Percentiles rank a stretch among this genome's conserved stretches.
phyloP scores from a whole-genome alignment of 2,329 filamentous ascomycete genomes.

The Scedosporium apiospermum region DNA sequence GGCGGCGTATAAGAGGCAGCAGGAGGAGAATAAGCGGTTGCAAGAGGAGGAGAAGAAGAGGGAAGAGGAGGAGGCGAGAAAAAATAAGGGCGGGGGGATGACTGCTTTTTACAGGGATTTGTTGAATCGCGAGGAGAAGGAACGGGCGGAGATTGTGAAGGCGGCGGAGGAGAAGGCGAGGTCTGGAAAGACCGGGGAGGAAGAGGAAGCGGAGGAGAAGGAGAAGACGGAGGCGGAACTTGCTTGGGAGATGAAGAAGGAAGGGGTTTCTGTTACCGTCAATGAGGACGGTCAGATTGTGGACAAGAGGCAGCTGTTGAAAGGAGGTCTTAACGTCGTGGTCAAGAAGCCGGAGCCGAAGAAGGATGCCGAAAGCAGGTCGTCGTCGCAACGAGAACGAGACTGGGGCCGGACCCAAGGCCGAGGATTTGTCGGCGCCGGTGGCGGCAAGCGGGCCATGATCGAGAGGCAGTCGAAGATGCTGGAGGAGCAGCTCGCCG shows the following conservation, averaged over 20 bases:
- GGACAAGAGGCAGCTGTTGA: constrained; percentile 72
- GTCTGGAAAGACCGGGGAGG: constrained; percentile 27
- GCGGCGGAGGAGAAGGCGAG: constrained; percentile 47
- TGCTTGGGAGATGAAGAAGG: constrained; percentile 58
- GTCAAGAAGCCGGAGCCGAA: constrained; percentile 36
- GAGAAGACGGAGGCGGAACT: constrained; percentile 52
- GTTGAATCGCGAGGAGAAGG: constrained; percentile 59
- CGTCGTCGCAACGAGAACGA: constrained; percentile 4
- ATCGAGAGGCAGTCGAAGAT: constrained; percentile 69
- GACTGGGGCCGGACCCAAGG: constrained; percentile 4
- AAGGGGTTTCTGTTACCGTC: constrained; percentile 51
- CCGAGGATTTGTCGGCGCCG: constrained; percentile 28
- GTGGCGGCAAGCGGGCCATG: constrained; percentile 53
- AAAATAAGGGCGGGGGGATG: constrained; percentile 60
- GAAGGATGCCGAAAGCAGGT: constrained; percentile 1
- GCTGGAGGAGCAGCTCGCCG: constrained; percentile 69
- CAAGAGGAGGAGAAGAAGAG: constrained; percentile 62
- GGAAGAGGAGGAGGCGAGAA: constrained; percentile 56
- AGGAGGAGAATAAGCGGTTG: constrained; percentile 60
- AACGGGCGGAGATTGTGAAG: constrained; percentile 60
- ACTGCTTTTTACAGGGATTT: constrained; percentile 68
- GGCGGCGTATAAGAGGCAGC: constrained; percentile 70
- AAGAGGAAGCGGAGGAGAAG: constrained; percentile 22
- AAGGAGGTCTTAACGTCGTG: constrained; percentile 64
- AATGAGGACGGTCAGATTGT: constrained; percentile 79